These are phyloP conservation scores for Craspedostauros australis DNA, from an alignment of 108 stramenopile genomes.

Conservation along the genomic window DNA sequence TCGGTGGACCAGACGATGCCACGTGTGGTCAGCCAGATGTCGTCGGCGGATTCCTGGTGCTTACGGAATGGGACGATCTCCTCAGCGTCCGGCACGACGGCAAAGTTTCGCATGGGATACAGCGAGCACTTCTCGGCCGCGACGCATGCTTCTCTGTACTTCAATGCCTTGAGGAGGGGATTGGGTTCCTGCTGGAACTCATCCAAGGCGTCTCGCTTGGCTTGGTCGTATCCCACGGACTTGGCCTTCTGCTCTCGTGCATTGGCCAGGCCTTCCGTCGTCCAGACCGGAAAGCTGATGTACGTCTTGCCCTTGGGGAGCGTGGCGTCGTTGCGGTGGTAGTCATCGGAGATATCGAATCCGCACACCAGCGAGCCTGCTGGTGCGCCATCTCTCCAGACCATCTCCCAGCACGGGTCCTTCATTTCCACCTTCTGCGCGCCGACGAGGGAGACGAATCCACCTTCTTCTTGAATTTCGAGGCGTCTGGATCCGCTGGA, in stretches of 20 bases:
- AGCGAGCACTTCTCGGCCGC: constrained; percentile 25
- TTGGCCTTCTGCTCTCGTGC: constrained; percentile 27
- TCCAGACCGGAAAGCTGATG: constrained; percentile 55
- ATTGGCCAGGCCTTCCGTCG: constrained; percentile 31
- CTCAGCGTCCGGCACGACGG: constrained; percentile 15
- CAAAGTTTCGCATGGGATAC: constrained; percentile 8
- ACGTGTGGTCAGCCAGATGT: constrained; percentile 20
- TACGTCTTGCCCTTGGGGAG: constrained; percentile 48
- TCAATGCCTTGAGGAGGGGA: constrained; percentile 53
- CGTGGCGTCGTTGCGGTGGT: constrained; percentile 42
- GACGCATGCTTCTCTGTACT: constrained; percentile 42
- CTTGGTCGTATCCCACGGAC: constrained; percentile 29
- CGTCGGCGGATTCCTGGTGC: no score
- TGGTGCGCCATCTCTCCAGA: constrained; percentile 45
- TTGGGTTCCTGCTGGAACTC: constrained; percentile 51
- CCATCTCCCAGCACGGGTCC: constrained; percentile 60
- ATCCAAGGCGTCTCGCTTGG: constrained; percentile 35
- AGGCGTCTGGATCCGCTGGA: constrained; percentile 38
- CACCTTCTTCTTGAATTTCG: constrained; percentile 28
- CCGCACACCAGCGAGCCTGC: constrained; percentile 52
- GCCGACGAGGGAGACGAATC: constrained; percentile 37
- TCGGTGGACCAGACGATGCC: constrained; percentile 31
- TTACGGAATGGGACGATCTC: constrained; percentile 19
- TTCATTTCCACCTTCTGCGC: constrained; percentile 19
- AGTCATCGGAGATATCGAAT: constrained; percentile 43